Percentiles rank a stretch among this genome's conserved stretches.
Evolutionary conservation across 140 eudicot genomes (phyloP).

Genomic region (Cichorium intybus): DNA sequence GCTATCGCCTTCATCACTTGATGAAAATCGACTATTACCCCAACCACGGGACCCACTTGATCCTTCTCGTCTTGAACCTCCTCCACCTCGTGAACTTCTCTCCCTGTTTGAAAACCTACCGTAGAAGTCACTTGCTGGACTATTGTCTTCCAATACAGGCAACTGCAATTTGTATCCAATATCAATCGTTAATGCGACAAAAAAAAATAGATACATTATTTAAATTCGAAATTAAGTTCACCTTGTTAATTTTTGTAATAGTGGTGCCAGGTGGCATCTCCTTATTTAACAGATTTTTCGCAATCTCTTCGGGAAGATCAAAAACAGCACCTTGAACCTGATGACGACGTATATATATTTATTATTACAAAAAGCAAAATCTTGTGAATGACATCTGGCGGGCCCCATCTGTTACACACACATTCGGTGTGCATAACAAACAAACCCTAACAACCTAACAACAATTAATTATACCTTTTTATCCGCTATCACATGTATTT

Average conservation of each 20-base stretch:
- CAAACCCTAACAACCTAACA: neutral
- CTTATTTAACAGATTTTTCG: conserved; percentile 66
- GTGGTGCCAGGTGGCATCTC: conserved; percentile 85
- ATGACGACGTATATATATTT: neutral
- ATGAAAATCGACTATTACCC: conserved; percentile 44
- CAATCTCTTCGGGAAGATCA: conserved; percentile 93
- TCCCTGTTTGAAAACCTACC: conserved; percentile 77
- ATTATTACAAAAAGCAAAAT: conserved; percentile 1
- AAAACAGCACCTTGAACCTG: conserved; percentile 93
- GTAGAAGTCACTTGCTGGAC: conserved; percentile 68
- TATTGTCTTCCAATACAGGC: conserved; percentile 87
- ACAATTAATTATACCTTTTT: conserved; percentile 39
- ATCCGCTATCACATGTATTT: conserved; percentile 78
- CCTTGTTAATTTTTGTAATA: conserved; percentile 71
- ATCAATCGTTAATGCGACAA: neutral
- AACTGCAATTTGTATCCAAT: conserved; percentile 38
- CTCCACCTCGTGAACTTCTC: conserved; percentile 43
- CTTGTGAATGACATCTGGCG: neutral
- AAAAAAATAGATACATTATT: neutral
- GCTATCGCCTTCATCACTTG: conserved; percentile 38
- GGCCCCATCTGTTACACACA: neutral
- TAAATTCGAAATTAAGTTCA: conserved; percentile 6
- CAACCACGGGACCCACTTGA: conserved; percentile 53
- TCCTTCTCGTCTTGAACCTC: conserved; percentile 59
- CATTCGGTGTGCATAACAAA: neutral